Evolutionary conservation across 2,329 filamentous ascomycete species (phyloP), one percentile per base, ranked within the genome.

Genomic region (Botrytis elliptica): DNA sequence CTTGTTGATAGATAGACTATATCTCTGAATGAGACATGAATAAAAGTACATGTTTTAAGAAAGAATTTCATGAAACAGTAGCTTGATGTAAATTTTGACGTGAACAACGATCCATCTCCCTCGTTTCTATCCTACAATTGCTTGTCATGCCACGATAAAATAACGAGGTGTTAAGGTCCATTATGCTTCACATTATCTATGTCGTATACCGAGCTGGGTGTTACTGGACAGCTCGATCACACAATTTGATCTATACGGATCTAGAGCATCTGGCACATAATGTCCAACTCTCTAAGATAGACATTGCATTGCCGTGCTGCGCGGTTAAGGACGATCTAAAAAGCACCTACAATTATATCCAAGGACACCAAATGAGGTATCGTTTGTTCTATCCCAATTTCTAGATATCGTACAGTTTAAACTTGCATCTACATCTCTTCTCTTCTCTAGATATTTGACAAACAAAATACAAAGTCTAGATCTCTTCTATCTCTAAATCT

Each of bases 1-100:
- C 16, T 22, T 55, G 65, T 68, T 42, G 49, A 42, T 68, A 68
- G 36, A 68, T 68, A 68, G 36, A 25, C 49, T 20, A 57, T 57
- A 40, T 55, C 38, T 42, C 18, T 57, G 29, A 49, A 57, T 57
- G 29, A 18, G 66, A 8, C 18, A 69, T 69, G n/a, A 69, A 69
- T 69, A 69, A 7, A 69, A 69, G 66, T 33, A 57, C n/a, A 59
- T 9, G 25, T 44, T 9, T 14, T 59, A 40, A 57, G 16, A 40
- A 33, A 25, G 7, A 5, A 42, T n/a, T 57, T 29, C 38, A 25
- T n/a, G 4, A 29, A 7, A 57, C n/a, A 33, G 22, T 57, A 12
- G 20, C 12, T 44, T 44, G 5, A 33, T 14, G 5, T 33, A 33
- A 57, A 25, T 9, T 18, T 57, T n/a, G 18, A 33, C 14, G 25